Base-by-base conservation (phyloP, 768 basidiomycete species). In the Boletus subparvulus region DNA sequence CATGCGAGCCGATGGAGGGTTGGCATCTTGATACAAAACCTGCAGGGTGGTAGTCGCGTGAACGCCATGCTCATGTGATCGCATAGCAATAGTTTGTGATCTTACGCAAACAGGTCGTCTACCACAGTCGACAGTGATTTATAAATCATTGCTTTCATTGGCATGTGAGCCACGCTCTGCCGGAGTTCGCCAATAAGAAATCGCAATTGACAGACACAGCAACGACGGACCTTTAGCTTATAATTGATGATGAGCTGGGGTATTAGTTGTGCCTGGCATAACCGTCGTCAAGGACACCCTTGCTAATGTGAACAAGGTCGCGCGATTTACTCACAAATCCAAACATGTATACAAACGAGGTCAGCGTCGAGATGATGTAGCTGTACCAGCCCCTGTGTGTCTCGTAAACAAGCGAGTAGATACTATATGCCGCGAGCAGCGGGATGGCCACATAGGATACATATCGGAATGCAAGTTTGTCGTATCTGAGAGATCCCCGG, bases 101-200 rank as follows among this genome's bases (percentile, higher is more conserved):
- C 88, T 65, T 78, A 93, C 90, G 88, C 87, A 70, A 93, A 92
- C 64, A 96, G 83, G 72, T 98, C 94, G 74, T 96, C 95, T 44
- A 95, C 90, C 47, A 92, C 89, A 1, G 88, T 92, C 44, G 92
- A 89, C 56, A 96, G 78, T 2, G 90, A 86, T 77, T 96, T 97
- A 80, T 94, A 96, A 63, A 94, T 87, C 92, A 98, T 94, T 4
- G 95, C 90, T 72, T 95, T 97, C 88, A 97, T 95, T 19, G 95
- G 95, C 88, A 98, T 94, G 70, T 98, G 96, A 44, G 96, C 90
- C 36, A 97, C 94, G 70, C 89, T 93, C 89, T 94, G 75, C 28
- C 52, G 14, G 45, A 40, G 35, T 52, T 19, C 30, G 21, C 45
- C 28, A 46, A 61, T 62, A 40, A 58, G 53, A 33, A 36, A 24